Evolutionary conservation across 179 eudicot genomes (phyloP).

Genomic region (Nepenthes alata): DNA sequence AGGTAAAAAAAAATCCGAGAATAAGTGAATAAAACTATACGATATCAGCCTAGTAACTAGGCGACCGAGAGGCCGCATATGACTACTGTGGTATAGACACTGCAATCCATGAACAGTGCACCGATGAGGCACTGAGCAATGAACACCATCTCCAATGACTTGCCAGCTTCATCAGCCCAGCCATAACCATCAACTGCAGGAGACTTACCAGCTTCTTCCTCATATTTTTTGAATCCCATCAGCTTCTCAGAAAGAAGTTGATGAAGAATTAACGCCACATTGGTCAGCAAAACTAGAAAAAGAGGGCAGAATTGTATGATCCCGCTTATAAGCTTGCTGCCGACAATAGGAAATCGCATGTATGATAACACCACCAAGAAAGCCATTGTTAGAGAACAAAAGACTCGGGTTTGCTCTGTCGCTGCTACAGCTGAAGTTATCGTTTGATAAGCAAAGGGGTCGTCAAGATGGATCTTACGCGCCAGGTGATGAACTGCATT

Average conservation of each 20-base stretch:
- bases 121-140: slow-evolving; percentile 40
- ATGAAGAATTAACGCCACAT: slow-evolving; percentile 33
- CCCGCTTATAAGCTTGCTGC: slow-evolving; percentile 28
- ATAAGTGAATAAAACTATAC: background rate
- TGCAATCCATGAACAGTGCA: slow-evolving; percentile 62
- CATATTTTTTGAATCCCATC: slow-evolving; percentile 14
- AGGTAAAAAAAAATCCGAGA: no score
- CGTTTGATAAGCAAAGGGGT: slow-evolving; percentile 29
- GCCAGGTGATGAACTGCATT: slow-evolving; percentile 12
- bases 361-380: slow-evolving; percentile 49
- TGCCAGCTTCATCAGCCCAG: slow-evolving; percentile 47
- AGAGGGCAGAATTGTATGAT: slow-evolving; percentile 55
- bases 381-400: slow-evolving; percentile 42
- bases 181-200: slow-evolving; percentile 24
- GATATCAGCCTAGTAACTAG: background rate
- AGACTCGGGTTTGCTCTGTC: slow-evolving; percentile 44
- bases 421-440: slow-evolving; percentile 42
- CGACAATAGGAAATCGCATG: slow-evolving; percentile 52
- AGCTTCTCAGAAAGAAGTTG: slow-evolving; percentile 32
- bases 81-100: slow-evolving; percentile 49
- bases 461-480: slow-evolving; percentile 10
- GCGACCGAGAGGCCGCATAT: slow-evolving; percentile 39
- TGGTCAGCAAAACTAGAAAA: slow-evolving; percentile 46
- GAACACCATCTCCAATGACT: slow-evolving; percentile 58
- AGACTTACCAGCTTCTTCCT: slow-evolving; percentile 12